phyloP scores from a whole-genome alignment of 2,329 filamentous ascomycete species.

The Fusarium cyanostomum region DNA sequence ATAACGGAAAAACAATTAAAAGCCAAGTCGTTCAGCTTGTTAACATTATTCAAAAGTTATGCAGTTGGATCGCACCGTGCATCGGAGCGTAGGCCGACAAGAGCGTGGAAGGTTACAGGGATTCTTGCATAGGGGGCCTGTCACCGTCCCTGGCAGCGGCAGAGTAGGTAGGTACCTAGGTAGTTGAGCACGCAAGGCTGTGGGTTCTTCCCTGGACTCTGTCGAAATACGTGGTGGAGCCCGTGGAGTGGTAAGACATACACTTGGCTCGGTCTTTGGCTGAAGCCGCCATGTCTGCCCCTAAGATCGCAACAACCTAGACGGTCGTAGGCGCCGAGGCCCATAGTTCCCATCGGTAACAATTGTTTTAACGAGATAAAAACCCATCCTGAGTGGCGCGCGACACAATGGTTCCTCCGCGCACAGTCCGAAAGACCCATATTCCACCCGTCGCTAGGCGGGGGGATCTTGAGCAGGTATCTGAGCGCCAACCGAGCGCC shows the following conservation, averaged over 20 bases:
- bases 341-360: neutral
- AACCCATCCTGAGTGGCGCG: neutral
- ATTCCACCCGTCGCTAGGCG: neutral
- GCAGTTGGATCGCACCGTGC: constrained; percentile 28
- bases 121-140: constrained; percentile 30
- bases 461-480: constrained; percentile 14
- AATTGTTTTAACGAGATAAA: neutral
- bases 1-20: neutral
- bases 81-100: constrained; percentile 22
- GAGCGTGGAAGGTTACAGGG: constrained; percentile 33
- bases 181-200: neutral
- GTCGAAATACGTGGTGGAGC: neutral
- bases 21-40: neutral
- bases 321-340: constrained; percentile 9
- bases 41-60: constrained; percentile 6
- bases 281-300: neutral
- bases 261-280: constrained; percentile 5
- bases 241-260: constrained; percentile 9
- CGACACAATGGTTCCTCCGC: constrained; percentile 14
- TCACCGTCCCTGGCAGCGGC: constrained; percentile 34
- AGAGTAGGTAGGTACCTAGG: constrained; percentile 22
- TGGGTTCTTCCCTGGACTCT: constrained; percentile 6
- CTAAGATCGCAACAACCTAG: neutral
- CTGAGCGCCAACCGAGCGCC: constrained; percentile 6
- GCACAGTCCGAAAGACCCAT: neutral